Base-by-base conservation (phyloP, 2,329 filamentous ascomycete species). In the Magnaporthales sp. region DNA sequence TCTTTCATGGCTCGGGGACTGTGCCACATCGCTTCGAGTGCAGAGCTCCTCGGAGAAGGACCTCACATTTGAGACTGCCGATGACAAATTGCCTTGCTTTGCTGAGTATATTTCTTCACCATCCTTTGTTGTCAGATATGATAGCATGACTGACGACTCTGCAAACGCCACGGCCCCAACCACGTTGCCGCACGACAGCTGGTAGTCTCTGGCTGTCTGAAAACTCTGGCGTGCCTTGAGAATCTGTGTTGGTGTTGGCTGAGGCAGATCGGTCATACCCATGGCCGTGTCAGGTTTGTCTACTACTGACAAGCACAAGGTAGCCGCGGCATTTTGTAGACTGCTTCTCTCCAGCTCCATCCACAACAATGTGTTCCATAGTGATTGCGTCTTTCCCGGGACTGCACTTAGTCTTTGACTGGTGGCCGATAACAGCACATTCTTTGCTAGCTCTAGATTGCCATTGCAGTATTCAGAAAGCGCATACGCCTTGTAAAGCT, bases 401-500 rank as follows among this genome's bases (percentile, higher is more conserved):
- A 24, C 60, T 70, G 65, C 73, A 74, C 26, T 77, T 3, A 89
- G 73, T 3, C 82, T 70, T 68, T 75, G 72, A 19, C 72, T 72
- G 4, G 92, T 79, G 1, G 91, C 89, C 1, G 89, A 89, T 1
- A 81, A 75, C 71, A 94, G 84, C 0, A 95, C 87, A 65, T 86
- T 87, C 26, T 81, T 78, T 4, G 90, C 88, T 62, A 86, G 79
- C 0, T 85, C 80, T 1, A 74, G 70, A 27, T 89, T 88, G 0
- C 82, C 85, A 31, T 83, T 83, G 1, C 80, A 79, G 70, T 78
- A 82, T 75, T 96, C 91, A 3, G 92, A 86, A 15, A 92, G 77
- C 0, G 90, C 91, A 73, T 94, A 96, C 0, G 88, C 86, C 70
- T 92, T 90, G 76, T 96, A 97, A 0, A 97, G 79, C 15, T 81